Base-by-base conservation (phyloP, 345 rosid species). In the Stellera chamaejasme region DNA sequence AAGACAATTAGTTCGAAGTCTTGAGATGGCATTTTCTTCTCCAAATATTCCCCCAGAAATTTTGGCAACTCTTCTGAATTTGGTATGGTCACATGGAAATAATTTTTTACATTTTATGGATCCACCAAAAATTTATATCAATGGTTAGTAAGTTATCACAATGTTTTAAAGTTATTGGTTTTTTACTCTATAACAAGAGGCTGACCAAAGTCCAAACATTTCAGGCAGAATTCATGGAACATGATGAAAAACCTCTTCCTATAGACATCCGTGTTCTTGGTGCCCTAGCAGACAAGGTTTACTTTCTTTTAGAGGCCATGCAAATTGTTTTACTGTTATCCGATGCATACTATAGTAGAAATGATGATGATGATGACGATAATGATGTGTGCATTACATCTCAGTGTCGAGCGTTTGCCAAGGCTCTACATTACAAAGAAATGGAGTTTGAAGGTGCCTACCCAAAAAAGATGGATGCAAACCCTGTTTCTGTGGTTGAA, bases 141-240 rank as follows among this genome's bases (percentile, higher is more conserved):
- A 8, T 32, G 39, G 39, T 32, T 32, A 32, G 5, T 32, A 8
- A 32, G 5, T 32, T 32, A 32, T 32, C 7, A 32, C 5, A 32
- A 32, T 32, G 39, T 32, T 8, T 4, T 32, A 32, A 3, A 32
- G 3, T 32, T 32, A 32, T 32, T 1, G 39, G 39, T 8, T 8
- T 32, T 32, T 32, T 4, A 5, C 39, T 32, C 39, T 32, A 32
- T 32, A 44, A 9, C 43, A 15, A 46, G 32, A 27, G 39, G 26
- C 52, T 48, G n/a, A 42, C 41, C 6, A 65, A 61, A 50, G 23
- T 19, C 23, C 68, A 48, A 42, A 51, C 50, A 55, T 73, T 75
- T 66, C 76, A 93, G 99, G 99, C 99, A 25, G 99, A 93, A 78
- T 89, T 93, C 79, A 93, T 93, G 99, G 99, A 93, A 64, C 97